Conservation (phyloP, 257 asterid species). For the Fraxinus americana region DNA sequence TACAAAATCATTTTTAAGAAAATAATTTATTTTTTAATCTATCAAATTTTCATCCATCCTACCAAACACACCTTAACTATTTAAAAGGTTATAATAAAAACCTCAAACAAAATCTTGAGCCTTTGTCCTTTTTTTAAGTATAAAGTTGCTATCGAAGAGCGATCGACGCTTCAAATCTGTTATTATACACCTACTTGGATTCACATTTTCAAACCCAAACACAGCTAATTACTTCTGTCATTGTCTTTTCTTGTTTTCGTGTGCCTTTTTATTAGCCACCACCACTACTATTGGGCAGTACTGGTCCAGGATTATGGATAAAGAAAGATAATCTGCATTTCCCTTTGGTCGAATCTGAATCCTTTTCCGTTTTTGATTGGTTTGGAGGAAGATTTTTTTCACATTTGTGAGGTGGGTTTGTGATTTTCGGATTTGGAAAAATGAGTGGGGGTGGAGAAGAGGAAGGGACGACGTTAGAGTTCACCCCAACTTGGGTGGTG, state of each 20-base stretch:
- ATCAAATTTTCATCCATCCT: neutral
- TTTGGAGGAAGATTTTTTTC: neutral
- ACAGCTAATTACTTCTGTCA: neutral
- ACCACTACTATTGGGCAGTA: neutral
- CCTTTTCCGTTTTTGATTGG: neutral
- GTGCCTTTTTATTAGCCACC: neutral
- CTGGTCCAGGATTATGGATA: neutral
- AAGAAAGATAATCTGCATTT: neutral
- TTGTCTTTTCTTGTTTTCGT: neutral
- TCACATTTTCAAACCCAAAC: neutral
- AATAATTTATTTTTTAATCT: too few relatives aligned
- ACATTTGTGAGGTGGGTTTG: conserved; percentile 23
- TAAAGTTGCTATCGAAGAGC: neutral
- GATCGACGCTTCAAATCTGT: conserved; percentile 35
- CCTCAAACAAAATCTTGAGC: neutral
- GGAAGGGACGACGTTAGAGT: conserved; percentile 63
- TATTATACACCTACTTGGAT: conserved; percentile 1
- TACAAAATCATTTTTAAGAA: neutral
- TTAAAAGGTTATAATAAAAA: neutral
- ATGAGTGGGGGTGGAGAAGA: conserved; percentile 73
- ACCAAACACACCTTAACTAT: neutral
- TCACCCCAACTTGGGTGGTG: conserved; percentile 88
- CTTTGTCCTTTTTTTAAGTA: neutral
- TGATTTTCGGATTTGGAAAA: conserved; percentile 17
- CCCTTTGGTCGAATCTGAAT: neutral